These are phyloP conservation scores for Nepenthes mirabilis DNA, from an alignment of 148 eudicot species.

Conservation along the genomic window DNA sequence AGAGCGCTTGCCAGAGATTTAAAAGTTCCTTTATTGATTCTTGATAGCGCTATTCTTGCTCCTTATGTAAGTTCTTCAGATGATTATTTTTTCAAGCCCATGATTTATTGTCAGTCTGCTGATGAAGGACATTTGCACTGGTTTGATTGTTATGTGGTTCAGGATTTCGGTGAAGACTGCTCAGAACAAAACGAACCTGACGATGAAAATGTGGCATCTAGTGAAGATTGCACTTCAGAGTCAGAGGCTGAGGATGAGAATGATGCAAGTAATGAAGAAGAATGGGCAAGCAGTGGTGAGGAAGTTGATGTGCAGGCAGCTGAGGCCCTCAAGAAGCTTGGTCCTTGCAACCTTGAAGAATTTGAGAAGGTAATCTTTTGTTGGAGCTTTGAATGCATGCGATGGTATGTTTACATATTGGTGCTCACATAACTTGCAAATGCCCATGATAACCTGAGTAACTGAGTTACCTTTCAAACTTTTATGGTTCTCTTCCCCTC, in stretches of 20 bases:
- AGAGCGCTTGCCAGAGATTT: constrained; percentile 85
- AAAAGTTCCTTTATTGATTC: constrained; percentile 78
- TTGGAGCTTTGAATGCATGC: neutral
- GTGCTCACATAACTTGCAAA: neutral
- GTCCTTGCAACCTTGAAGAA: constrained; percentile 64
- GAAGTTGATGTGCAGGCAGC: constrained; percentile 37
- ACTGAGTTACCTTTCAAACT: neutral
- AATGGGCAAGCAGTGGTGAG: constrained; percentile 63
- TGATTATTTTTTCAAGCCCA: neutral
- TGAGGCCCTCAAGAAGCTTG: constrained; percentile 43
- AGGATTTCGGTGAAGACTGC: constrained; percentile 77
- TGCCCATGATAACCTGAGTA: neutral
- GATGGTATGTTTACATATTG: neutral
- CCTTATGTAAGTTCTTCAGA: constrained; percentile 53
- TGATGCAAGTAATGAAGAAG: constrained; percentile 51
- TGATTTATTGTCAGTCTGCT: neutral
- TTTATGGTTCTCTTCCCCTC: too few relatives aligned
- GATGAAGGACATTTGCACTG: neutral
- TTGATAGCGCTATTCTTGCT: constrained; percentile 87
- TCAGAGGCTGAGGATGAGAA: constrained; percentile 79
- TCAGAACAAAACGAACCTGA: constrained; percentile 70
- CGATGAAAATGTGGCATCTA: constrained; percentile 49
- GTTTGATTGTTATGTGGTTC: constrained; percentile 4
- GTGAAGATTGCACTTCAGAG: constrained; percentile 38
- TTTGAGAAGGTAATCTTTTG: constrained; percentile 64